Base-by-base conservation (phyloP, 805 yeast genomes). In the Suhomyces kilbournensis region DNA sequence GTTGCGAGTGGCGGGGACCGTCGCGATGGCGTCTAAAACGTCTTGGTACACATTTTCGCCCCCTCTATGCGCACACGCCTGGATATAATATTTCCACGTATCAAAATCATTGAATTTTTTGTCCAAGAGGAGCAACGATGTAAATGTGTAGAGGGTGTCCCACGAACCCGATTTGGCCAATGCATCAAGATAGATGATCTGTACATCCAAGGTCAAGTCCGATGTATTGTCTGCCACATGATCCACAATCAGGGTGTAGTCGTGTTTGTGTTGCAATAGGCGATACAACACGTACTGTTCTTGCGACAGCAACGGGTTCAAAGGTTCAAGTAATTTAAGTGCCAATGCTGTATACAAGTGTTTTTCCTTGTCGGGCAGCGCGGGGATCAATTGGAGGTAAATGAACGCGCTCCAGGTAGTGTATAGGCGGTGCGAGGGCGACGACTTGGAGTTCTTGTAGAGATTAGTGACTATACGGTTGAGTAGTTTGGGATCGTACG, bases 61-160 rank as follows among this genome's bases (percentile, higher is more conserved):
- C 3, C 23, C 40, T 15, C 5, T 17, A 15, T 35, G 42, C 42
- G 42, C 42, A 38, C 20, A 38, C 12, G 42, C 42, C 42, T 38
- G 42, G 22, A 38, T 38, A 38, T 38, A 67, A 15, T 74, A 70
- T 57, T 83, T 80, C 89, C 96, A 90, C 38, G 90, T 82, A 52
- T 81, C 80, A 75, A 82, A 92, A 65, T 91, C 96, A 65, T 92
- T 90, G 50, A 87, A 78, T 8, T 74, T 65, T 22, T 77, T 69
- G 3, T 69, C 71, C 15, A 76, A 70, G 32, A 90, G 64, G 12
- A 82, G 72, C 3, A 60, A 53, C 4, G 63, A 42, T 45, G 83
- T 69, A 53, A 71, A 70, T 0, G 72, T 65, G 55, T 61, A 73
- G 12, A 90, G 66, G 10, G 60, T 54, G 0, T 69, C 68, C 80